Percentiles rank a stretch among this genome's conserved stretches.
Conservation (phyloP, 805 yeast species). For the Kodamaea lidongshanica region DNA sequence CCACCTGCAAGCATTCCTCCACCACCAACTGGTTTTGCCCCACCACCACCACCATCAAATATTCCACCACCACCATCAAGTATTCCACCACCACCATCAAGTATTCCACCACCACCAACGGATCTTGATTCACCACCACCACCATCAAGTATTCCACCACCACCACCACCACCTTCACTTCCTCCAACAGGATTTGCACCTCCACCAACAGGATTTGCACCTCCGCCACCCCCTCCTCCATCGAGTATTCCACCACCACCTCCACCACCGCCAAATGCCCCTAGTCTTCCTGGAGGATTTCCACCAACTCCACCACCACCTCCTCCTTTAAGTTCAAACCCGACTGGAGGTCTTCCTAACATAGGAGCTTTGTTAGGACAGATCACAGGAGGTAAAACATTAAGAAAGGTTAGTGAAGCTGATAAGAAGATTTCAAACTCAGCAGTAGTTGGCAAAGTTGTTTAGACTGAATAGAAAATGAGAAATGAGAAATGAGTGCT, state of each 20-base stretch:
- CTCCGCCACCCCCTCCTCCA: constrained; percentile 27
- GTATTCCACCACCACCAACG: constrained; percentile 18
- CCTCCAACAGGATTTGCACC: constrained; percentile 16
- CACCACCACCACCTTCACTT: constrained; percentile 14
- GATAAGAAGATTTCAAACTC: constrained; percentile 43
- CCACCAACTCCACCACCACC: constrained; percentile 29
- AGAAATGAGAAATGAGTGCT: too few species aligned
- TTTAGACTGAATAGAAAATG: constrained; percentile 16
- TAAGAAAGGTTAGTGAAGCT: constrained; percentile 46
- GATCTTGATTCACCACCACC: constrained; percentile 17
- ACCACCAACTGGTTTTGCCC: constrained; percentile 22
- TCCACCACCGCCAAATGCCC: constrained; percentile 21
- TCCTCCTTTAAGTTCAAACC: constrained; percentile 25
- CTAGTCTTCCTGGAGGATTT: constrained; percentile 23
- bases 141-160: constrained; percentile 23
- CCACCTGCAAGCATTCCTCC: constrained; percentile 19
- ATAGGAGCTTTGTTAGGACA: constrained; percentile 51
- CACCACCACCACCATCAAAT: constrained; percentile 14
- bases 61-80: constrained; percentile 17
- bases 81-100: constrained; percentile 22
- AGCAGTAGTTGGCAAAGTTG: constrained; percentile 46
- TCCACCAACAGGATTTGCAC: constrained; percentile 24
- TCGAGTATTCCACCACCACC: constrained; percentile 42
- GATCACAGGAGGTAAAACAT: constrained; percentile 46
- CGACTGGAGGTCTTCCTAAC: constrained; percentile 26